phyloP scores from a whole-genome alignment of 495 filamentous ascomycete species.

The Talaromyces liani region DNA sequence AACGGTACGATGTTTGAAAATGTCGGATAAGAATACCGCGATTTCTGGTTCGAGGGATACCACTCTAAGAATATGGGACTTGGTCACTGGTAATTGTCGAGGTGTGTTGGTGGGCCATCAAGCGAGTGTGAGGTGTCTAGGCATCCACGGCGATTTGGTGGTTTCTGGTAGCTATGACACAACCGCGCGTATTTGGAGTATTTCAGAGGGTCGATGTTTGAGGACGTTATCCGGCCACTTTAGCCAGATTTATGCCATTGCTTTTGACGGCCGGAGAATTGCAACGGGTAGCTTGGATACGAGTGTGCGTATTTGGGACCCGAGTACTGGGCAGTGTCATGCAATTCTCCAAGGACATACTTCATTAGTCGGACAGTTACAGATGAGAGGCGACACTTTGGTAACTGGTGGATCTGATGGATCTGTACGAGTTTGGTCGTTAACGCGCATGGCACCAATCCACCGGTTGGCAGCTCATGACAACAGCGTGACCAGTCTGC shows the following conservation, averaged over 20 bases:
- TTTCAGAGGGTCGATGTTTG: slow-evolving; percentile 84
- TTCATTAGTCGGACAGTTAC: slow-evolving; percentile 91
- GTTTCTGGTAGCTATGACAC: slow-evolving; percentile 98
- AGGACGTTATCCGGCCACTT: slow-evolving; percentile 91
- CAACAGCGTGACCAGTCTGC: slow-evolving; percentile 93
- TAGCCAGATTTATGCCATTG: slow-evolving; percentile 98
- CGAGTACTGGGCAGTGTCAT: slow-evolving; percentile 74
- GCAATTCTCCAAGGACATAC: slow-evolving; percentile 97
- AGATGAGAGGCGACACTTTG: slow-evolving; percentile 88
- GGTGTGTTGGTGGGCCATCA: slow-evolving; percentile 95
- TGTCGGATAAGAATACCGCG: slow-evolving; percentile 86
- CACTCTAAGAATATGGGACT: slow-evolving; percentile 91
- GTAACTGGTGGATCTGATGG: slow-evolving; percentile 96
- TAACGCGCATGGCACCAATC: slow-evolving; percentile 80
- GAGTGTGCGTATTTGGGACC: slow-evolving; percentile 95
- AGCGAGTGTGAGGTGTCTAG: slow-evolving; percentile 90
- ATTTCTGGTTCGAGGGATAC: slow-evolving; percentile 96
- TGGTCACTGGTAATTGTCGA: slow-evolving; percentile 73
- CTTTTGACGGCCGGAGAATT: slow-evolving; percentile 86
- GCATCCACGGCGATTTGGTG: slow-evolving; percentile 90
- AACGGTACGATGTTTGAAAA: slow-evolving; percentile 94
- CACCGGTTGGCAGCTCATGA: slow-evolving; percentile 96
- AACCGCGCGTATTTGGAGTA: slow-evolving; percentile 94
- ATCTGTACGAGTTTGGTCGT: slow-evolving; percentile 90
- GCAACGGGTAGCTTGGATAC: slow-evolving; percentile 98